phyloP scores from a whole-genome alignment of 108 stramenopile genomes.

The Nitzschia sp. region DNA sequence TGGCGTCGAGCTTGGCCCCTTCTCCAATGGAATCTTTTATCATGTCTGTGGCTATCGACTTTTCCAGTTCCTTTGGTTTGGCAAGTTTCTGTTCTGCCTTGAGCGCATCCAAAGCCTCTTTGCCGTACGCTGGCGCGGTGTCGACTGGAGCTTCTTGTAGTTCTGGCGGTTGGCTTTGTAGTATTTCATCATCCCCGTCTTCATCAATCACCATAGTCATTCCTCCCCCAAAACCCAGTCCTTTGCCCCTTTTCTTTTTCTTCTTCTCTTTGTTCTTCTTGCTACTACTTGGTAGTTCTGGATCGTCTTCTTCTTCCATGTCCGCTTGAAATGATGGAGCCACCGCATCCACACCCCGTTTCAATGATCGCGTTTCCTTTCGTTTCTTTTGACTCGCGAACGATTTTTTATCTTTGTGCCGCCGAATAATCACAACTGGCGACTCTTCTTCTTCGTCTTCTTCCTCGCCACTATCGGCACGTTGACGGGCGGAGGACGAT shows the following conservation, averaged over 20 bases:
- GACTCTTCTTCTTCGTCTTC: background rate
- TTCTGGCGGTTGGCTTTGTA: background rate
- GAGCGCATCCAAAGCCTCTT: slow-evolving; percentile 55
- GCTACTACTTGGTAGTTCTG: background rate
- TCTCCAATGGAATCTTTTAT: background rate
- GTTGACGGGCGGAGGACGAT: background rate
- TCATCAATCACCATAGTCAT: slow-evolving; percentile 9
- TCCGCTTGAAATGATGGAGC: background rate
- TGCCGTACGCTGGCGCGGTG: slow-evolving; percentile 38
- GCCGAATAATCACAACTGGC: background rate
- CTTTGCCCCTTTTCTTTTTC: slow-evolving; percentile 37
- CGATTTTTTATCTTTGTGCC: background rate
- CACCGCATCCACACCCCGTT: background rate
- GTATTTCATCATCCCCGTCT: slow-evolving; percentile 6
- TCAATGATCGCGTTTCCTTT: background rate
- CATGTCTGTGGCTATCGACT: too few relatives aligned
- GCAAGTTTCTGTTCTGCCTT: slow-evolving; percentile 49
- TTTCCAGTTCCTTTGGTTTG: background rate
- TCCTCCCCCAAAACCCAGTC: slow-evolving; percentile 30
- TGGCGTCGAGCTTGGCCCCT: too few relatives aligned
- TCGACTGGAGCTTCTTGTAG: slow-evolving; percentile 11
- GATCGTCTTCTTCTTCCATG: background rate
- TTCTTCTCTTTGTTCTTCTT: slow-evolving; percentile 14
- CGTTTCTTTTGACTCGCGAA: background rate
- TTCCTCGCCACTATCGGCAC: background rate